Base-by-base conservation (phyloP, 257 asterid species). In the Buddleja alternifolia region DNA sequence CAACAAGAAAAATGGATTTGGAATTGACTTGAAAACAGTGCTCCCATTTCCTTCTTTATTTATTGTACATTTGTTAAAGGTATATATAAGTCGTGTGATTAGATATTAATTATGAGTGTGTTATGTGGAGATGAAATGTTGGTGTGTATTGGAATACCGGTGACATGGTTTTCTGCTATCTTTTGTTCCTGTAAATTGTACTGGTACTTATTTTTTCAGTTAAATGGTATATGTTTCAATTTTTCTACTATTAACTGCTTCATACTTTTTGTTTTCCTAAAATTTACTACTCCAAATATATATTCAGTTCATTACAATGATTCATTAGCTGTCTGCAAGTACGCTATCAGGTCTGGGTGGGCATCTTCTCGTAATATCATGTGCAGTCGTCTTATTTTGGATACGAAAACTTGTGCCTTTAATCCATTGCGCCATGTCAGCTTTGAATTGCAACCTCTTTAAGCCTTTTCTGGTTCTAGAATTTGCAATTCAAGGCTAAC, bases 21-120 rank as follows among this genome's bases (percentile, higher is more conserved):
- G 48, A 41, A 23, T 63, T 44, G 21, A 60, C 66, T 66, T 60
- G 32, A 69, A 50, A 41, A 32, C 17, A 6, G 11, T 67, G n/a
- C 67, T 67, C 20, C 45, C 4, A 41, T 73, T 51, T 57, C 57
- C 65, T 24, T 40, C 56, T 55, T 60, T 53, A 21, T n/a, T 72
- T 60, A 37, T 69, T 81, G 83, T 72, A 63, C 63, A 72, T 73
- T 75, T 76, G 67, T 60, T 15, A 53, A 59, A 47, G 14, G 14
- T 1, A 29, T 29, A 29, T 29, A 39, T 69, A 65, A 60, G 62
- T 73, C 73, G 48, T 70, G 72, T 81, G 67, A 61, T 66, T 74
- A 70, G n/a, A 63, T 24, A 47, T 53, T 32, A 57, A 12, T 44
- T 62, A 24, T 66, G 53, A 21, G 32, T 71, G 58, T 65, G 36